Conservation (phyloP, 352 stramenopile genomes). For the Thraustochytrium striatum region DNA sequence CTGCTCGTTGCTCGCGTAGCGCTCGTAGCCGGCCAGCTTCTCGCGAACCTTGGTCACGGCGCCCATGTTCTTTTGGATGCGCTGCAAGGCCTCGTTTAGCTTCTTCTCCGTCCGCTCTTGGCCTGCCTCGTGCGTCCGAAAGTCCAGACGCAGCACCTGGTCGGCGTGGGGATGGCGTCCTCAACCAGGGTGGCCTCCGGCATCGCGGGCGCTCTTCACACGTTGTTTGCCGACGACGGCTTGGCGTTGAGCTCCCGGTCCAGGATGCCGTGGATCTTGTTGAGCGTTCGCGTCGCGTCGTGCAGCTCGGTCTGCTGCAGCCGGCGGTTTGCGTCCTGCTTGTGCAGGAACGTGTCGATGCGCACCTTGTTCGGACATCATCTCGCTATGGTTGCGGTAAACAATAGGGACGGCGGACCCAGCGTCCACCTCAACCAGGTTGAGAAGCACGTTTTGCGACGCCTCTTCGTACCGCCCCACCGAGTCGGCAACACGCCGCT, state of each 20-base stretch:
- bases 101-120: neutral
- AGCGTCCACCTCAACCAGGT: constrained; percentile 21
- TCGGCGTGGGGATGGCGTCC: constrained; percentile 24
- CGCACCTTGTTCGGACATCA: constrained; percentile 44
- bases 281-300: neutral
- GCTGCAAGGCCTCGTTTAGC: neutral
- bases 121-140: neutral
- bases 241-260: constrained; percentile 4
- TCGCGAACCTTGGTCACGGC: neutral
- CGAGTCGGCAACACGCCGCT: constrained; percentile 13
- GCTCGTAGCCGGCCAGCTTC: neutral
- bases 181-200: constrained; percentile 16
- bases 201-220: neutral
- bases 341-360: constrained; percentile 30
- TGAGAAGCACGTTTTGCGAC: constrained; percentile 28
- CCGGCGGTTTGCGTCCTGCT: constrained; percentile 14
- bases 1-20: neutral
- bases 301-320: constrained; percentile 19
- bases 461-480: constrained; percentile 18
- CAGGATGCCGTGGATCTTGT: constrained; percentile 9
- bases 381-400: constrained; percentile 24
- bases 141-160: constrained; percentile 11
- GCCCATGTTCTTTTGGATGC: constrained; percentile 4
- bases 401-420: neutral
- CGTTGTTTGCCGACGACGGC: neutral